Evolutionary conservation across 441 rosid genomes (phyloP).

Genomic region (Syzygium syzygioides): DNA sequence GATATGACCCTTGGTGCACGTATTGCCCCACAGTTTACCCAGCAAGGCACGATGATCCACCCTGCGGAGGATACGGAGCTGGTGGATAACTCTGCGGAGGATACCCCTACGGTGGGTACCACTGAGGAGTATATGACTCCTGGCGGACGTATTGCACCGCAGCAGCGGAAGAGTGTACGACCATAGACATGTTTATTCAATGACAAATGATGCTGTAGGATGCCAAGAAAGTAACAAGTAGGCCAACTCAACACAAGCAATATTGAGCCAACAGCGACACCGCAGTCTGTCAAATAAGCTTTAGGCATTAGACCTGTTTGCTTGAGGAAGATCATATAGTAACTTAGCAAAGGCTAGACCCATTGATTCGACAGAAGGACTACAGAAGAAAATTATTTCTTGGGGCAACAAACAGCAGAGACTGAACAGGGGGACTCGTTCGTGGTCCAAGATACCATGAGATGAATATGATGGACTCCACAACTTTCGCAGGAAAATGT

Average conservation of each 20-base stretch:
- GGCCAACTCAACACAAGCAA: not conserved
- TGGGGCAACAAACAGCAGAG: not conserved
- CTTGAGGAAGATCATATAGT: not conserved
- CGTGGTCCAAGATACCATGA: not conserved
- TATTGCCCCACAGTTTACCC: constrained; percentile 47
- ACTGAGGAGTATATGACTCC: constrained; percentile 31
- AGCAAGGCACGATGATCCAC: constrained; percentile 40
- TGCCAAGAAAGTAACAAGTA: not conserved
- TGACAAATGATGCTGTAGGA: constrained; percentile 13
- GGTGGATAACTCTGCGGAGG: constrained; percentile 13
- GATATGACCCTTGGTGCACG: constrained; percentile 25
- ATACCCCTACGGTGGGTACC: constrained; percentile 21
- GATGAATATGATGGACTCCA: not conserved
- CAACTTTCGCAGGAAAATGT: not conserved
- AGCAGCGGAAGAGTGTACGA: constrained; percentile 37
- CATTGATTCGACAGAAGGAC: not conserved
- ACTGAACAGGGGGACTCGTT: not conserved
- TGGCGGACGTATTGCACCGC: constrained; percentile 28
- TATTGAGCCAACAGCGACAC: not conserved
- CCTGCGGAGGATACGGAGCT: constrained; percentile 24
- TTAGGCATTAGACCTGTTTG: not conserved
- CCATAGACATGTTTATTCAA: constrained; percentile 46
- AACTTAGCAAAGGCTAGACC: not conserved
- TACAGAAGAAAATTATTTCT: not conserved
- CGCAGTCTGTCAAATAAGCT: not conserved